Conservation (phyloP, 1,284 basidiomycete genomes). For the Cystobasidium sp. region DNA sequence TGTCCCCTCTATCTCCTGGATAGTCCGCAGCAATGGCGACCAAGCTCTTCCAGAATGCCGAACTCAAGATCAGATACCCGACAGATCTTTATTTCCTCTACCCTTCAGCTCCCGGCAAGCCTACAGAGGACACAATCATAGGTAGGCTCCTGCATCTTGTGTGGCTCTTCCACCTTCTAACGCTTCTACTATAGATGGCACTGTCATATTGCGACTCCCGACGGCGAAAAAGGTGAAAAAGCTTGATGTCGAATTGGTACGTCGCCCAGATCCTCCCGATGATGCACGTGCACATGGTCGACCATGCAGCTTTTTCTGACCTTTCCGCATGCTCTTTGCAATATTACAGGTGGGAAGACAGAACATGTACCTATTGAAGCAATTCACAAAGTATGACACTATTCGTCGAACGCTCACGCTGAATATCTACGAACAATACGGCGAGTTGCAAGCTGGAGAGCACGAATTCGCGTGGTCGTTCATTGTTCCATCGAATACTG, state of each 20-base stretch:
- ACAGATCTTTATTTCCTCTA: slow-evolving; percentile 40
- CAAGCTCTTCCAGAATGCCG: slow-evolving; percentile 30
- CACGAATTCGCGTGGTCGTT: slow-evolving; percentile 42
- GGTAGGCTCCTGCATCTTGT: not conserved
- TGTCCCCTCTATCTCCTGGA: not conserved
- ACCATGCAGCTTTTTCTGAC: not conserved
- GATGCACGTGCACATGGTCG: not conserved
- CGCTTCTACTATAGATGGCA: slow-evolving; percentile 12
- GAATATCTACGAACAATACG: slow-evolving; percentile 31
- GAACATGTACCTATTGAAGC: slow-evolving; percentile 42
- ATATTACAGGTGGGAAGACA: slow-evolving; percentile 34
- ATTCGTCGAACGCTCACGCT: slow-evolving; percentile 33
- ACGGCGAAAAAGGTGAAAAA: slow-evolving; percentile 34
- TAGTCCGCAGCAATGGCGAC: slow-evolving; percentile 19
- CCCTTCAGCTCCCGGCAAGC: slow-evolving; percentile 34
- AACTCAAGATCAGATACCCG: slow-evolving; percentile 36
- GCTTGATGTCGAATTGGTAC: slow-evolving; percentile 42
- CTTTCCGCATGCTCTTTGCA: not conserved
- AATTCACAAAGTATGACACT: slow-evolving; percentile 38
- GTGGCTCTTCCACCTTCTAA: not conserved
- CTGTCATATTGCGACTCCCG: slow-evolving; percentile 31
- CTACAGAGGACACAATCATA: slow-evolving; percentile 39
- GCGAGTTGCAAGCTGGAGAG: slow-evolving; percentile 31
- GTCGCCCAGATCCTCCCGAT: not conserved
- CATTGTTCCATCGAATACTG: slow-evolving; percentile 40